These are phyloP conservation scores for Amanita rubescens DNA, from an alignment of 768 basidiomycete species.

Conservation along the genomic window DNA sequence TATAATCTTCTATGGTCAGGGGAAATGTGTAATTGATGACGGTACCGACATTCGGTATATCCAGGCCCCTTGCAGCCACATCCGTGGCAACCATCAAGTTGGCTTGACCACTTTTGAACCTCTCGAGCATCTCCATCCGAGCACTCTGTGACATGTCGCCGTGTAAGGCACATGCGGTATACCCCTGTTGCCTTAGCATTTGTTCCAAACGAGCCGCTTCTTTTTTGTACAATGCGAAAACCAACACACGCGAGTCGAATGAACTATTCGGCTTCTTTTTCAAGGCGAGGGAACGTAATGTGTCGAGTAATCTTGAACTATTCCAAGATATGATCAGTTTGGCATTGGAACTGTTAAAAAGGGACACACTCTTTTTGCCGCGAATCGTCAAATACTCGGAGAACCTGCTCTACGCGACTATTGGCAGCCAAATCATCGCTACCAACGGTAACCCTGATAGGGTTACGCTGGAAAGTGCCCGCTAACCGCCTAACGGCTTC, in stretches of 20 bases:
- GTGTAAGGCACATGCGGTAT: constrained; percentile 76
- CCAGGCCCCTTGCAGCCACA: constrained; percentile 93
- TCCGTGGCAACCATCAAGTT: constrained; percentile 92
- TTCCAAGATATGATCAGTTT: neutral
- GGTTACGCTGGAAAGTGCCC: constrained; percentile 75
- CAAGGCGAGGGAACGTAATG: constrained; percentile 47
- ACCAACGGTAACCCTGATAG: constrained; percentile 89
- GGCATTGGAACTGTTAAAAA: neutral
- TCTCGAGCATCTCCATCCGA: constrained; percentile 78
- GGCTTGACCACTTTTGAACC: constrained; percentile 76
- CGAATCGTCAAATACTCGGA: constrained; percentile 87
- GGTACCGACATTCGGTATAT: constrained; percentile 91
- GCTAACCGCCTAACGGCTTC: constrained; percentile 88
- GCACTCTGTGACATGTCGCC: constrained; percentile 86
- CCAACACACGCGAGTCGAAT: constrained; percentile 64
- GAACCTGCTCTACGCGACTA: constrained; percentile 81
- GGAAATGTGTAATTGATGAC: constrained; percentile 99
- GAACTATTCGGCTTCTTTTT: constrained; percentile 50
- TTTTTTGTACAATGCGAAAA: constrained; percentile 97
- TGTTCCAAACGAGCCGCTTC: constrained; percentile 88
- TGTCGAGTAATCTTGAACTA: constrained; percentile 54
- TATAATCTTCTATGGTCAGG: constrained; percentile 88
- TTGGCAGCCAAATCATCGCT: constrained; percentile 94
- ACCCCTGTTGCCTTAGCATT: constrained; percentile 66
- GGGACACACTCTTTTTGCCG: constrained; percentile 77